phyloP scores from a whole-genome alignment of 2,329 filamentous ascomycete species.

The Decorospora gaudefroyi region DNA sequence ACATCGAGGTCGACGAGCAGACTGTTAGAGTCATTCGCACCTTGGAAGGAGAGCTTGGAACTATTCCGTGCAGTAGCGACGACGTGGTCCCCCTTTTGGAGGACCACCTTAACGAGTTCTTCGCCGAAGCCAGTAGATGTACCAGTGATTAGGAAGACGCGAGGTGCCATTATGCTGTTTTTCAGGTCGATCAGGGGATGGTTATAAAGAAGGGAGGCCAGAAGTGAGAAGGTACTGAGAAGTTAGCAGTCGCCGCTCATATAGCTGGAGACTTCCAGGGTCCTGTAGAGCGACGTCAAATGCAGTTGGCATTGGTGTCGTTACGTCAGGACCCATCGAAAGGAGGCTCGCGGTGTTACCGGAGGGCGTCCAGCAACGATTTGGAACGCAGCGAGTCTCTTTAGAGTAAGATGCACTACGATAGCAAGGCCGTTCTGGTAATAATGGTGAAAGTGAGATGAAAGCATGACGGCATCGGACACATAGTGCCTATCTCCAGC shows the following conservation, averaged over 20 bases:
- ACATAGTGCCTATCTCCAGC: conserved; percentile 2
- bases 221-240: background rate
- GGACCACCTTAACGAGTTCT: conserved; percentile 50
- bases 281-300: conserved; percentile 4
- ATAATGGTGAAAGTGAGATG: too few species aligned
- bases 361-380: conserved; percentile 1
- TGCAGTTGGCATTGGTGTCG: background rate
- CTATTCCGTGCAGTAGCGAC: conserved; percentile 54
- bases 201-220: background rate
- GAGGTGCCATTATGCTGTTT: conserved; percentile 45
- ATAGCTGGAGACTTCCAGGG: background rate
- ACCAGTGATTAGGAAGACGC: conserved; percentile 55
- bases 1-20: conserved; percentile 60
- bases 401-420: background rate
- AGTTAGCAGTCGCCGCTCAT: background rate
- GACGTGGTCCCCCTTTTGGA: conserved; percentile 52
- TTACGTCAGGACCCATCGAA: conserved; percentile 1
- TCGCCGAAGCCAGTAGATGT: conserved; percentile 55
- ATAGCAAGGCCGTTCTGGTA: background rate
- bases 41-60: conserved; percentile 49
- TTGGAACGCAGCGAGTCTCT: background rate
- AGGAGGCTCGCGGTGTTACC: background rate
- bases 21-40: conserved; percentile 54
- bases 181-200: background rate
- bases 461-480: conserved; percentile 6